Evolutionary conservation across 495 filamentous ascomycete species (phyloP).

Genomic region (Podospora tetraspora): DNA sequence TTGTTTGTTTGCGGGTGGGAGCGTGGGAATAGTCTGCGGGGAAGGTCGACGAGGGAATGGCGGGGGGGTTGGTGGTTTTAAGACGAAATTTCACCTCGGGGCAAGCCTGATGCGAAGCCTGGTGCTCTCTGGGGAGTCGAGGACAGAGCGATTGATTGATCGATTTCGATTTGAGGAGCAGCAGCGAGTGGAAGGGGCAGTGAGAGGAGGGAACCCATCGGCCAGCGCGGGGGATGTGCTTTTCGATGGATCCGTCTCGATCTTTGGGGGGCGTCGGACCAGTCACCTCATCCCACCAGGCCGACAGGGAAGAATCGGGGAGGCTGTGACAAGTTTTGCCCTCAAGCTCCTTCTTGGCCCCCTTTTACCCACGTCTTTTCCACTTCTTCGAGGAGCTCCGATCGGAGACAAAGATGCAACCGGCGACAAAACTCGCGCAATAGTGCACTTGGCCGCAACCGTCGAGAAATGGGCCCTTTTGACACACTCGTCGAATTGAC

Average conservation of each 20-base stretch:
- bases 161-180: background rate
- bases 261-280: background rate
- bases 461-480: background rate
- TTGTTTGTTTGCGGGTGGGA: background rate
- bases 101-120: background rate
- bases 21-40: background rate
- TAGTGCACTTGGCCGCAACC: background rate
- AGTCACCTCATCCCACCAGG: background rate
- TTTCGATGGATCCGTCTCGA: background rate
- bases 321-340: no score
- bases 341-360: background rate
- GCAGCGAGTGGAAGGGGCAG: background rate
- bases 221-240: background rate
- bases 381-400: background rate
- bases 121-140: no score
- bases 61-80: background rate
- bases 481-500: background rate
- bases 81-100: background rate
- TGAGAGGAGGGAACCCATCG: background rate
- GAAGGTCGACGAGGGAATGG: background rate
- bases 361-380: background rate
- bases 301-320: background rate
- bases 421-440: background rate
- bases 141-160: no score
- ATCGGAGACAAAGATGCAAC: background rate